These are phyloP conservation scores for Coelastrella sp. DNA, from an alignment of 139 green algal genomes.

Conservation along the genomic window DNA sequence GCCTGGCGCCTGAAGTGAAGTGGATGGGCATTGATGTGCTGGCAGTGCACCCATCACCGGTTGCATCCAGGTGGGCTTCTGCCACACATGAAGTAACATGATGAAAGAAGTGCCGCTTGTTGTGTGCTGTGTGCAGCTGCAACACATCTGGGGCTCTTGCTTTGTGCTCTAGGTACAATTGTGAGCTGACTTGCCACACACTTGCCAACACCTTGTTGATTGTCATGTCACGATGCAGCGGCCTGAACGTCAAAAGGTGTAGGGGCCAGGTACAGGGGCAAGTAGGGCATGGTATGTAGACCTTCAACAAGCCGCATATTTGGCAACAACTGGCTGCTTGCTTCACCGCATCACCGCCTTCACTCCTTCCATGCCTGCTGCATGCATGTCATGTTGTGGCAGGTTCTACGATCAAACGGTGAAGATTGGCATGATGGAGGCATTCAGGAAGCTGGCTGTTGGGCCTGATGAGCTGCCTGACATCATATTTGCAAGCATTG, in stretches of 20 bases:
- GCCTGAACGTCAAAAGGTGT: too few species aligned
- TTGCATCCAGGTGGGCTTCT: slow-evolving; percentile 80
- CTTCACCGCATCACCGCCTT: too few species aligned
- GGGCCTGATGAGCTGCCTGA: slow-evolving; percentile 88
- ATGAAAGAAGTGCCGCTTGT: background rate
- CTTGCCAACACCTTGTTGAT: too few species aligned
- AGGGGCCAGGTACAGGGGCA: too few species aligned
- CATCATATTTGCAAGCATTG: slow-evolving; percentile 80
- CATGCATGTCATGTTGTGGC: slow-evolving; percentile 2
- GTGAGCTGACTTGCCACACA: too few species aligned
- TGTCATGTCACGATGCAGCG: too few species aligned
- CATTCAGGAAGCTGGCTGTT: slow-evolving; percentile 93
- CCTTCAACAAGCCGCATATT: too few species aligned
- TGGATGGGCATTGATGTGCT: slow-evolving; percentile 93
- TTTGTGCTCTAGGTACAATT: too few species aligned
- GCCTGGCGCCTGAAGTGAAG: slow-evolving; percentile 76
- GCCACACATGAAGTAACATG: background rate
- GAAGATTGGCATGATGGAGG: slow-evolving; percentile 76
- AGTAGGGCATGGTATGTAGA: too few species aligned
- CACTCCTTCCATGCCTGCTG: background rate
- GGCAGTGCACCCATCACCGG: slow-evolving; percentile 94
- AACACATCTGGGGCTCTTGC: too few species aligned
- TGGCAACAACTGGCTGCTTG: too few species aligned
- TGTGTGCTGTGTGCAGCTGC: background rate
- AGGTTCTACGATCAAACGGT: slow-evolving; percentile 39